Base-by-base conservation (phyloP, 2,329 filamentous ascomycete species). In the Myriangium duriaei region DNA sequence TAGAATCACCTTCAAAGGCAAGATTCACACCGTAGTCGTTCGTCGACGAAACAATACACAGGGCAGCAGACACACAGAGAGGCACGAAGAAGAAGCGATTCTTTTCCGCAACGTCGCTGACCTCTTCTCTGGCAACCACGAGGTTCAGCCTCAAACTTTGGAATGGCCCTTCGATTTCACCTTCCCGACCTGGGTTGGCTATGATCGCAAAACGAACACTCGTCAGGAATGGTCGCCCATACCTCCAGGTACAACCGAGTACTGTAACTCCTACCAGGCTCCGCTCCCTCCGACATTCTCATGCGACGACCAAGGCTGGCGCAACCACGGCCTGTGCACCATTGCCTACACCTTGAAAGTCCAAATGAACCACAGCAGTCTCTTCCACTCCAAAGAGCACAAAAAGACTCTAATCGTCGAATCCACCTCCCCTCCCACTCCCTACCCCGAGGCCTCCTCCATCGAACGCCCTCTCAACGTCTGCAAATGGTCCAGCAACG, bases 151-250 rank as follows among this genome's bases (percentile, higher is more conserved):
- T 11, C 36, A 39, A 28, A 32, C 11, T 11, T 18, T 39, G 2
- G 36, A 39, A 14, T 39, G 30, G 29, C 36, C 36, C 12, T 39
- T 39, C 36, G 29, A 32, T 10, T 29, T 39, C 10, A 11, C 11
- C n/a, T 39, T 39, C 32, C 36, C 36, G 3, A 30, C 12, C 17
- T n/a, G 7, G 7, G n/a, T 26, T n/a, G 7, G 21, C 21, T 26
- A 26, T n/a, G 21, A 26, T n/a, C 21, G 21, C 21, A 26, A 26
- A 7, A n/a, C n/a, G n/a, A n/a, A n/a, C n/a, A n/a, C n/a, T n/a
- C n/a, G n/a, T n/a, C n/a, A n/a, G n/a, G n/a, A n/a, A n/a, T n/a
- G n/a, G n/a, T n/a, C n/a, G n/a, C n/a, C n/a, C n/a, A n/a, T n/a
- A n/a, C n/a, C n/a, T n/a, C n/a, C n/a, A n/a, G n/a, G n/a, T n/a